Evolutionary conservation across 2,329 filamentous ascomycete genomes (phyloP).

Genomic region (Xylaria digitata): DNA sequence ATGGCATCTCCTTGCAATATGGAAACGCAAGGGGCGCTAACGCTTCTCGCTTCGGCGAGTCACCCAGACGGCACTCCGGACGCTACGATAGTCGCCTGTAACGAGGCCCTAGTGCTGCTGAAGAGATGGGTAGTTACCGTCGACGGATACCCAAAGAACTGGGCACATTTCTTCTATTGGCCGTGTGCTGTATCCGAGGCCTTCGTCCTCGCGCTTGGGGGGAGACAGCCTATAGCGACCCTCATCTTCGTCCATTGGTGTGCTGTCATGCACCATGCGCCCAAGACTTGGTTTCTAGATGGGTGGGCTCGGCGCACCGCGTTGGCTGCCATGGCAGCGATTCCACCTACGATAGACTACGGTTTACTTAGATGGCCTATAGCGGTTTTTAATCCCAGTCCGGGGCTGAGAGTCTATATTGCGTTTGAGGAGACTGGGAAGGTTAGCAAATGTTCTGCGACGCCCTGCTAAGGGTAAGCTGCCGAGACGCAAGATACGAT

Average conservation of each 20-base stretch:
- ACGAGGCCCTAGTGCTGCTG: background rate
- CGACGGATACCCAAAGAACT: background rate
- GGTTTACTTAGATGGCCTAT: conserved; percentile 5
- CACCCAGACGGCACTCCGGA: background rate
- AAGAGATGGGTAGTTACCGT: background rate
- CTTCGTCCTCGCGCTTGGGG: background rate
- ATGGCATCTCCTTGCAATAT: too few species aligned
- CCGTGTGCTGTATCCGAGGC: conserved; percentile 1
- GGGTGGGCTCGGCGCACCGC: conserved; percentile 11
- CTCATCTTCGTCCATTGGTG: conserved; percentile 13
- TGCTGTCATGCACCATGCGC: conserved; percentile 1
- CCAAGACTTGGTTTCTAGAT: conserved; percentile 1
- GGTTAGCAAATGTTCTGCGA: too few species aligned
- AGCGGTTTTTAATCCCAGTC: background rate
- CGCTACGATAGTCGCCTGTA: background rate
- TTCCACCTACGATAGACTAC: background rate
- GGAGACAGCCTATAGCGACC: background rate
- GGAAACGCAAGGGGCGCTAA: background rate
- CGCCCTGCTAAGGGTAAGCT: too few species aligned
- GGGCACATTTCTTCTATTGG: conserved; percentile 12
- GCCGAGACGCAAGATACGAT: too few species aligned
- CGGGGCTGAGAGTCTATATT: background rate
- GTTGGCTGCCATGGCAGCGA: background rate
- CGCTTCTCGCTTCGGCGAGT: background rate
- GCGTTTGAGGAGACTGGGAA: background rate